These are phyloP conservation scores for Volvariella volvacea DNA, from an alignment of 1,284 basidiomycete genomes.

Conservation along the genomic window DNA sequence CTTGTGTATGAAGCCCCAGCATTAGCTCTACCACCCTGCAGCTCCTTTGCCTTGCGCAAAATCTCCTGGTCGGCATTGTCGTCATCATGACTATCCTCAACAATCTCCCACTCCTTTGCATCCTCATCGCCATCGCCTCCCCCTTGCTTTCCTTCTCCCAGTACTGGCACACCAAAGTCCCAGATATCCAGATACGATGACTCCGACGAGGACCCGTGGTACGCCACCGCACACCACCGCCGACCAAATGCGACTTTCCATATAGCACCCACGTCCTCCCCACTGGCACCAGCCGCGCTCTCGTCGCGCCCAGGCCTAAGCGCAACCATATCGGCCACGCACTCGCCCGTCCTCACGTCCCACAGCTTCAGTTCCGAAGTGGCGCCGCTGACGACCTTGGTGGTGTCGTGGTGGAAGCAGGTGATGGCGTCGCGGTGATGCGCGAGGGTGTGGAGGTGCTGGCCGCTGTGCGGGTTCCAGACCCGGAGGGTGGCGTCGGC, in stretches of 20 bases:
- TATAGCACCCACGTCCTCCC: conserved; percentile 67
- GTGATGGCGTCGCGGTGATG: conserved; percentile 93
- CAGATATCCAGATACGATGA: not conserved
- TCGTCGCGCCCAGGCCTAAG: too few species aligned
- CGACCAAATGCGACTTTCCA: conserved; percentile 96
- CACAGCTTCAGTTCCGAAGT: conserved; percentile 96
- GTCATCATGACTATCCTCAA: too few species aligned
- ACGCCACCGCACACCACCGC: conserved; percentile 87
- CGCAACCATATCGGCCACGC: conserved; percentile 80
- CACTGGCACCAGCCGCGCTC: too few species aligned
- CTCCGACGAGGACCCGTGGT: conserved; percentile 39
- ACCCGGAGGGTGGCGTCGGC: conserved; percentile 90
- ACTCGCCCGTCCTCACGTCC: conserved; percentile 81
- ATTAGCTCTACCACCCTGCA: too few species aligned
- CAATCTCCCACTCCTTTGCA: too few species aligned
- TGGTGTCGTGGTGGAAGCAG: conserved; percentile 96
- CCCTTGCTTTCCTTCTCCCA: too few species aligned
- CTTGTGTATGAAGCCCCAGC: too few species aligned
- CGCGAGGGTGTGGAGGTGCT: conserved; percentile 72
- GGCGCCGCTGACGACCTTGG: conserved; percentile 88
- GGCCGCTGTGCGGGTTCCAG: conserved; percentile 84
- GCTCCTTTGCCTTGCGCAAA: too few species aligned
- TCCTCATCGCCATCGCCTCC: too few species aligned
- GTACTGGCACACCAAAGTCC: not conserved
- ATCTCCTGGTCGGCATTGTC: too few species aligned